Conservation (phyloP, 495 filamentous ascomycete species). For the Astrothelium macrocarpum region DNA sequence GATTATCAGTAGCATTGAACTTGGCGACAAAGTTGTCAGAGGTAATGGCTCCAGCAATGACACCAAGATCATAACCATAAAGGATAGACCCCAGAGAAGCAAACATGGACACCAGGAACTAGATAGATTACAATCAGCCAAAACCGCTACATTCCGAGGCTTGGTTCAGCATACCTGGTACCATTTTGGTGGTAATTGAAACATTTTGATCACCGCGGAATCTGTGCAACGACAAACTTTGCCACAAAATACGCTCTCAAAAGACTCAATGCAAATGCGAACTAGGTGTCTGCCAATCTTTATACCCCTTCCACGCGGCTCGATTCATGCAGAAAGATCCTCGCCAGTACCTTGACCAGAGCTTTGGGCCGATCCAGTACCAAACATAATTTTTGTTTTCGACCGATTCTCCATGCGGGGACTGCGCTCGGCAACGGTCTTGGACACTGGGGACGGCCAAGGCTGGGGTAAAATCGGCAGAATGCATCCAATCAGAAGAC, state of each 20-base stretch:
- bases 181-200: constrained; percentile 42
- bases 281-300: not conserved
- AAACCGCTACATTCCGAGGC: not conserved
- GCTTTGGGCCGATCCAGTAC: not conserved
- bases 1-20: constrained; percentile 43
- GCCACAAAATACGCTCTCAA: not conserved
- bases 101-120: constrained; percentile 34
- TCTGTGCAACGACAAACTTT: not conserved
- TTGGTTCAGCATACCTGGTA: constrained; percentile 40
- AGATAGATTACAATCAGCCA: not conserved
- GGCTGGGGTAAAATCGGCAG: not conserved
- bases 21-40: constrained; percentile 35
- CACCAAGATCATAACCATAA: constrained; percentile 36
- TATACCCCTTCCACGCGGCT: not conserved
- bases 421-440: not conserved
- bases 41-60: constrained; percentile 32
- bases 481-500: not conserved
- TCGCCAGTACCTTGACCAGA: not conserved
- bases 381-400: not conserved
- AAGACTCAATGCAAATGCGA: not conserved
- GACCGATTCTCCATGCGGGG: not conserved
- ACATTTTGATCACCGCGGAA: constrained; percentile 30
- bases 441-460: not conserved
- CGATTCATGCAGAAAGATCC: not conserved
- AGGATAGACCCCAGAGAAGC: constrained; percentile 34